Percentiles rank a stretch among this genome's conserved stretches.
These are phyloP conservation scores for Heimioporus retisporus DNA, from an alignment of 1,284 basidiomycete species.

Conservation along the genomic window DNA sequence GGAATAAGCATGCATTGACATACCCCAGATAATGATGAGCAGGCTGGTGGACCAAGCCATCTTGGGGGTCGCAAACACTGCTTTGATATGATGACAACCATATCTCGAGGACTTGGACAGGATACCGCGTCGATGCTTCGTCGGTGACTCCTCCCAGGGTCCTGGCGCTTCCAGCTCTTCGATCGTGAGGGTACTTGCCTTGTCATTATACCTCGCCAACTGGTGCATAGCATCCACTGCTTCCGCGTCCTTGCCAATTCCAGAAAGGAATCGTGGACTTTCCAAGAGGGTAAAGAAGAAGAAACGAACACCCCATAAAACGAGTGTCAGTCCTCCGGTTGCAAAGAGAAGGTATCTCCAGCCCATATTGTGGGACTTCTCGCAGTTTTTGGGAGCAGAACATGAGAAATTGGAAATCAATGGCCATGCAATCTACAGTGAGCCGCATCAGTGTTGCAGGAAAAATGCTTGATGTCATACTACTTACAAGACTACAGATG, in stretches of 20 bases:
- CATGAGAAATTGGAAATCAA: too few species aligned
- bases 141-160: background rate
- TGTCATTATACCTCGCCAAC: slow-evolving; percentile 71
- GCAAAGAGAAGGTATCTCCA: slow-evolving; percentile 18
- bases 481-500: slow-evolving; percentile 66
- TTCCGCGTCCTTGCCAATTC: slow-evolving; percentile 68
- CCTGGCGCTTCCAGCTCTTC: slow-evolving; percentile 49
- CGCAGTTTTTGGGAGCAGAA: too few species aligned
- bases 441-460: background rate
- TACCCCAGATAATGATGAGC: slow-evolving; percentile 65
- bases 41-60: slow-evolving; percentile 69
- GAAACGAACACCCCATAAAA: slow-evolving; percentile 68
- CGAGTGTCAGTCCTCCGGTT: slow-evolving; percentile 60
- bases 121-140: slow-evolving; percentile 25
- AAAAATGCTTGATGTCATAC: slow-evolving; percentile 19
- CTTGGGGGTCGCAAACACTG: slow-evolving; percentile 64
- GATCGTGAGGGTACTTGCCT: slow-evolving; percentile 47
- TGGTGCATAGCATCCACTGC: slow-evolving; percentile 69
- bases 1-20: background rate
- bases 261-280: slow-evolving; percentile 71
- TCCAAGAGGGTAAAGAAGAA: slow-evolving; percentile 72
- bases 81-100: slow-evolving; percentile 56
- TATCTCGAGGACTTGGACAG: slow-evolving; percentile 52
- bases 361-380: background rate
- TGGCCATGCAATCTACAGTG: background rate